Base-by-base conservation (phyloP, 1,139 yeast genomes). In the Nadsonia starkeyi-henricii region DNA sequence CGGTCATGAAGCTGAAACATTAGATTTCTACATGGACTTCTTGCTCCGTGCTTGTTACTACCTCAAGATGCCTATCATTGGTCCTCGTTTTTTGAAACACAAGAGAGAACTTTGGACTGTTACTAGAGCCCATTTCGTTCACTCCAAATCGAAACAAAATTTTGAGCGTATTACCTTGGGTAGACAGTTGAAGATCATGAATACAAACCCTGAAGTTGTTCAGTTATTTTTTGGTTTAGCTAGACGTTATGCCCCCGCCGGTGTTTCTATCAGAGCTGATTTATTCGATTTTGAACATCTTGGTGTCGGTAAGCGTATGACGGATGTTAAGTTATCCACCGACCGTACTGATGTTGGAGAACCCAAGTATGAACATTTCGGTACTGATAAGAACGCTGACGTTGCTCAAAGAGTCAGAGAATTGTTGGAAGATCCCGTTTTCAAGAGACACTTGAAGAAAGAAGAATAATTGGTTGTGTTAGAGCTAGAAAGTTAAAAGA, bases 131-230 rank as follows among this genome's bases (percentile, higher is more conserved):
- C 97, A 97, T 1, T 91, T 91, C 64, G 96, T 85, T 36, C 94
- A 85, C 62, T 95, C 97, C 48, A 89, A 89, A 64, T 76, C 94
- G 9, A 91, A 91, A 68, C 96, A 91, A 68, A 91, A 91, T 70
- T 91, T 85, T 69, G 85, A 85, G 69, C 79, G 97, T 69, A 75
- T 78, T 48, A 91, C 97, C 0, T 85, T 78, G 63, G 78, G 82
- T 59, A 77, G 94, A 53, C 67, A 77, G 54, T 70, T 91, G 55
- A 73, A 73, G 54, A 85, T 88, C 19, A 88, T 77, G 72, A 97
- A 91, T 65, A 78, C 96, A 21, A 81, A 84, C 54, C 81, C 91
- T 1, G 96, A 86, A 59, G 81, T 84, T 2, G 72, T 91, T 45
- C 95, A 91, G 62, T 68, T 84, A 49, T 81, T 91, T 79, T 72